phyloP scores from a whole-genome alignment of 163 green algal species.

The Trebouxia gelatinosa region DNA sequence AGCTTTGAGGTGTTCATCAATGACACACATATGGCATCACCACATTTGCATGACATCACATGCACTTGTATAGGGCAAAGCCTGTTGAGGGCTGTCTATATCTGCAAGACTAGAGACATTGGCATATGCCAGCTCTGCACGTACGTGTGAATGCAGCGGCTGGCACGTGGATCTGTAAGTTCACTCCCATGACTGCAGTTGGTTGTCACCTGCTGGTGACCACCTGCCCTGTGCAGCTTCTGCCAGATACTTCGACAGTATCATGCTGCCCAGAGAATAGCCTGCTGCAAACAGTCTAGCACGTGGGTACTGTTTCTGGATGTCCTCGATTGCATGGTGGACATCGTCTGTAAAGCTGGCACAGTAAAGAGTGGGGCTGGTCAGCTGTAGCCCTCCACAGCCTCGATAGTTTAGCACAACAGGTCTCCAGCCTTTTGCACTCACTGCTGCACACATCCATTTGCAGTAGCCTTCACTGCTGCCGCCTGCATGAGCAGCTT shows the following conservation, averaged over 20 bases:
- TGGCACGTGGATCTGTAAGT: too few species aligned
- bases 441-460: constrained; percentile 56
- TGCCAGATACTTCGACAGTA: constrained; percentile 39
- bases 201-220: not conserved
- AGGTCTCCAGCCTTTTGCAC: constrained; percentile 51
- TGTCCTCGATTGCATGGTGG: constrained; percentile 50
- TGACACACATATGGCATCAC: too few species aligned
- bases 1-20: too few species aligned
- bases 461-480: constrained; percentile 73
- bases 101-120: too few species aligned
- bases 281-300: constrained; percentile 59
- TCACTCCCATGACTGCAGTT: too few species aligned
- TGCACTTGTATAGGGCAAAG: too few species aligned
- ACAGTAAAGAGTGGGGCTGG: constrained; percentile 55
- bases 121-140: too few species aligned
- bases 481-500: constrained; percentile 47
- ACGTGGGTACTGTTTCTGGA: constrained; percentile 47
- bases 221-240: constrained; percentile 2
- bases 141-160: too few species aligned
- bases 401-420: constrained; percentile 72
- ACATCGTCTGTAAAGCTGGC: constrained; percentile 62
- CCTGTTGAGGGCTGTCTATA: too few species aligned
- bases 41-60: too few species aligned
- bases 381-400: constrained; percentile 50
- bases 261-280: constrained; percentile 60